A percentile compares a stretch with the other conserved stretches of the same genome.
phyloP scores from a whole-genome alignment of 139 green algal species.

The Haematococcus lacustris region DNA sequence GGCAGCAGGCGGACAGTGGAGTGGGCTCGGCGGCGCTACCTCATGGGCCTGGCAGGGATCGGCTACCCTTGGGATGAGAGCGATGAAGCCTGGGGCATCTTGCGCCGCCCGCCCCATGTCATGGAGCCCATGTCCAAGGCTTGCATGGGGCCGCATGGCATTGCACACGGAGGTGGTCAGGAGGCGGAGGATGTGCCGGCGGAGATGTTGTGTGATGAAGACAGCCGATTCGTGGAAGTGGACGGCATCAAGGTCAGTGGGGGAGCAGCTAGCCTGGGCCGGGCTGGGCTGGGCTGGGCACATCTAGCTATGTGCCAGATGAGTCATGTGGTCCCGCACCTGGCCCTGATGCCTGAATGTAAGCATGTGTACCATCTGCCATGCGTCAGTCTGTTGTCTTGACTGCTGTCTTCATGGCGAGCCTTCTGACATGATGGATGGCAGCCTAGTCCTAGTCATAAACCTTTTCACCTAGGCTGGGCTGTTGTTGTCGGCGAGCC shows the following conservation, averaged over 20 bases:
- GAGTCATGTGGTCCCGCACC: too few relatives aligned
- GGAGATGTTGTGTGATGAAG: slow-evolving; percentile 42
- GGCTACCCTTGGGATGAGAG: slow-evolving; percentile 53
- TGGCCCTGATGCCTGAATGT: too few relatives aligned
- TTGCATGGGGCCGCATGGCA: slow-evolving; percentile 4
- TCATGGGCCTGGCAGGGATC: slow-evolving; percentile 54
- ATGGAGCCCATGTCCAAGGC: slow-evolving; percentile 27
- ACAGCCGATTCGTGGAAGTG: slow-evolving; percentile 47
- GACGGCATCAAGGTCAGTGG: slow-evolving; percentile 36
- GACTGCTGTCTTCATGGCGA: too few relatives aligned
- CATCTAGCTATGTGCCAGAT: too few relatives aligned
- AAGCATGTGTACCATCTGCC: too few relatives aligned
- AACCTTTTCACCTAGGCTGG: too few relatives aligned
- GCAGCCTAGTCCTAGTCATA: too few relatives aligned
- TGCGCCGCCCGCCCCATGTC: slow-evolving; percentile 23
- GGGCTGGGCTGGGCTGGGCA: background rate
- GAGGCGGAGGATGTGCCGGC: slow-evolving; percentile 31
- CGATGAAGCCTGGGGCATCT: slow-evolving; percentile 22
- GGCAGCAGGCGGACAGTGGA: slow-evolving; percentile 33
- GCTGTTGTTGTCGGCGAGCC: too few relatives aligned
- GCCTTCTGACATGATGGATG: too few relatives aligned
- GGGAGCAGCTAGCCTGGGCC: too few relatives aligned
- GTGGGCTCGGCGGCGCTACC: slow-evolving; percentile 45
- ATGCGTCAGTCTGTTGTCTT: too few relatives aligned
- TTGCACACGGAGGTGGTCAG: background rate